These are phyloP conservation scores for Scolecobasidium constrictum DNA, from an alignment of 2,329 filamentous ascomycete genomes.

Conservation along the genomic window DNA sequence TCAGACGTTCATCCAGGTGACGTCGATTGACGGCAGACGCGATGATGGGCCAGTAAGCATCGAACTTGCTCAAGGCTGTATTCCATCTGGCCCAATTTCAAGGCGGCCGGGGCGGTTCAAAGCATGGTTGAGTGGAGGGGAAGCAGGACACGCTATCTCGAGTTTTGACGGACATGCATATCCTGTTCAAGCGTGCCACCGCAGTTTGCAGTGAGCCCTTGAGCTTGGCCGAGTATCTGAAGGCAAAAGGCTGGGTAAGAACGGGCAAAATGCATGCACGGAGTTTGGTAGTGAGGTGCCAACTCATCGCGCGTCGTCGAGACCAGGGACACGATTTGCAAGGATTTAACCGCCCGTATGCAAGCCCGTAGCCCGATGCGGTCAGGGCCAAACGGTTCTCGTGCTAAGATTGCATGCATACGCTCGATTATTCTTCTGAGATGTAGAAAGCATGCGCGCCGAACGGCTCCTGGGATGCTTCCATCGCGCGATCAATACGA, in stretches of 20 bases:
- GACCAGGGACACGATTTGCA: no score
- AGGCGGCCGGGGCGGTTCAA: not conserved
- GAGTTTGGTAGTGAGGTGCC: not conserved
- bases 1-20: no score
- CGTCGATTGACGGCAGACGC: not conserved
- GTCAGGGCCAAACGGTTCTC: not conserved
- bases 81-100: not conserved
- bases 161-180: constrained; percentile 1
- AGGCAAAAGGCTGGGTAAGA: not conserved
- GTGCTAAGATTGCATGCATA: constrained; percentile 1
- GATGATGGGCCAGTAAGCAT: not conserved
- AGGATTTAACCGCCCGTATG: no score
- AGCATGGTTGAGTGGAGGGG: not conserved
- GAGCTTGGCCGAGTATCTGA: not conserved
- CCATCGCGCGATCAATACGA: no score
- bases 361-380: no score
- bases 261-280: not conserved
- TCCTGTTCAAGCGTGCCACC: not conserved
- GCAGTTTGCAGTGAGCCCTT: not conserved
- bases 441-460: no score
- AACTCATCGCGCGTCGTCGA: no score
- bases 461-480: no score
- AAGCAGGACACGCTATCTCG: constrained; percentile 1
- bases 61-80: not conserved
- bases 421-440: no score